Evolutionary conservation across 495 filamentous ascomycete species (phyloP), one percentile per base, ranked within the genome.

Genomic region (Xylaria venustula): DNA sequence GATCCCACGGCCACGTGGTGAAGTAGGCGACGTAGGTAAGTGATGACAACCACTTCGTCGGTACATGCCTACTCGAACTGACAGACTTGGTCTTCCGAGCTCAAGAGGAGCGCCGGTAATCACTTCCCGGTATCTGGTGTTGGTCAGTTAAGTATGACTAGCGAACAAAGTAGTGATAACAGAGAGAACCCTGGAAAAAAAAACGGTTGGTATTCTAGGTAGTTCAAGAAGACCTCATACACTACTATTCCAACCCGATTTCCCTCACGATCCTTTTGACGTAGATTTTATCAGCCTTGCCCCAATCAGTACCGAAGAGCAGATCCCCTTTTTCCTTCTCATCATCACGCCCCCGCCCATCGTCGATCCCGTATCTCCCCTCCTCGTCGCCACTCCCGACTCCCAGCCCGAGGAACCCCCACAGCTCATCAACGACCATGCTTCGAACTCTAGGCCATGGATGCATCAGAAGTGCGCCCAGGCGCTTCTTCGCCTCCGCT

Each of bases 391-490:
- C 45, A 23, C 51, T 55, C 22, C 53, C 17, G n/a, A 34, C 11
- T 22, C 58, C 44, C 15, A 3, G n/a, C 2, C 41, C 52, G 32
- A 69, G 54, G 25, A 81, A 51, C 30, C 64, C 65, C 79, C 79
- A 82, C 17, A 82, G 60, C 69, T 80, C 75, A 34, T 82, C 79
- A 9, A 80, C 75, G 26, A 81, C 78, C 28, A 71, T 46, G 46
- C 66, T 75, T 62, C 73, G 68, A 11, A 75, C 70, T 25, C 74
- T 62, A 14, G 79, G 79, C 79, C 79, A 82, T 25, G 79, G 79
- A 57, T 82, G 79, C 23, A 60, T 59, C 71, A 81, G 58, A 14
- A 82, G 68, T 1, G 71, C 79, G 2, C 70, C 77, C n/a, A 82
- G 72, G 51, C 79, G 71, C 60, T 66, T 70, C 5, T 66, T 67